A percentile compares a stretch with the other conserved stretches of the same genome.
Conservation (phyloP, 352 stramenopile genomes). For the Pythium chondricola region DNA sequence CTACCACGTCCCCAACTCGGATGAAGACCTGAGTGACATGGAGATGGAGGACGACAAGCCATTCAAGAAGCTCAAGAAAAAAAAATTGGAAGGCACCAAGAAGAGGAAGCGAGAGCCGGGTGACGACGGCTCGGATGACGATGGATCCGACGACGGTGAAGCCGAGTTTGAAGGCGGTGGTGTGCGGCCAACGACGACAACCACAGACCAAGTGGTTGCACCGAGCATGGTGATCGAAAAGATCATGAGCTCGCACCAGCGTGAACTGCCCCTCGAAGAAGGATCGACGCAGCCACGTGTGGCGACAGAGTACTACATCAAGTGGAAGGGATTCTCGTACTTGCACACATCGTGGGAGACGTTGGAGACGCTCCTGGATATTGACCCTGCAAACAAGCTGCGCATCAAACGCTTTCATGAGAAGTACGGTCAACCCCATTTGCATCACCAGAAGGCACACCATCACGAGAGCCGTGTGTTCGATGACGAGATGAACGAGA, state of each 20-base stretch:
- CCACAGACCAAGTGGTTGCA: not conserved
- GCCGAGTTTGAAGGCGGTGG: constrained; percentile 13
- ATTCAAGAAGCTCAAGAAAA: constrained; percentile 18
- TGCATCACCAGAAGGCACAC: constrained; percentile 37
- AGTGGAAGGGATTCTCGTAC: constrained; percentile 89
- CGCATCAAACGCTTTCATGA: constrained; percentile 86
- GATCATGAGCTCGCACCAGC: constrained; percentile 75
- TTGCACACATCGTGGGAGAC: constrained; percentile 86
- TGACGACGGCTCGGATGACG: not conserved
- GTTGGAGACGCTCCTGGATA: constrained; percentile 57
- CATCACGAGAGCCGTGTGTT: constrained; percentile 18
- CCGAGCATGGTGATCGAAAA: constrained; percentile 84
- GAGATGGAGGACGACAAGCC: constrained; percentile 30
- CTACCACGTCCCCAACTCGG: constrained; percentile 76
- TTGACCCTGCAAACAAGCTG: constrained; percentile 82
- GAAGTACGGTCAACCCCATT: constrained; percentile 45
- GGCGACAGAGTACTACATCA: constrained; percentile 83
- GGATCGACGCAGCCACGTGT: not conserved
- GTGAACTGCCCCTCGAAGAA: constrained; percentile 25
- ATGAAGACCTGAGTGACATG: constrained; percentile 58
- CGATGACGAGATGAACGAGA: constrained; percentile 17
- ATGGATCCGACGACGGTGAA: constrained; percentile 11
- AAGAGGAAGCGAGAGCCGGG: constrained; percentile 15
- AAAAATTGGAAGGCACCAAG: constrained; percentile 23
- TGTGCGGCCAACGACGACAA: not conserved